These are phyloP conservation scores for Ophiostoma tasmaniense DNA, from an alignment of 2,329 filamentous ascomycete species.

Conservation along the genomic window DNA sequence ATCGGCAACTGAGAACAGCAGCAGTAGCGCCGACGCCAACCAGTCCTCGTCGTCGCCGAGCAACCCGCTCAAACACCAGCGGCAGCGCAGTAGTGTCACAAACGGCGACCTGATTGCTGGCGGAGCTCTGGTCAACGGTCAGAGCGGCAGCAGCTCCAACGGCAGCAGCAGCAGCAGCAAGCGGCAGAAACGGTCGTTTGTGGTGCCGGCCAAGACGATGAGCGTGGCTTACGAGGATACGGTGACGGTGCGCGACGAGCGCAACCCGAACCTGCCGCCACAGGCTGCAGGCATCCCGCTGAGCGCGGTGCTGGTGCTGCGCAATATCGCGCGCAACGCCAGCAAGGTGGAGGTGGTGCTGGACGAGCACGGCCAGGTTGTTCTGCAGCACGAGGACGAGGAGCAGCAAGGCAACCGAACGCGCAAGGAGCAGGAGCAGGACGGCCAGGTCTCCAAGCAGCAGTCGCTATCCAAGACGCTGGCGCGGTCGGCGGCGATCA, in stretches of 20 bases:
- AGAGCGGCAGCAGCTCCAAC: neutral
- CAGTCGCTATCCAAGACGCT: constrained; percentile 6
- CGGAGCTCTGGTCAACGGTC: neutral
- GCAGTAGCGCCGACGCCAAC: constrained; percentile 10
- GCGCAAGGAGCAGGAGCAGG: constrained; percentile 11
- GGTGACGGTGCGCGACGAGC: constrained; percentile 46
- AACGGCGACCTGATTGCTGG: constrained; percentile 24
- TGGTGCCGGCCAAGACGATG: constrained; percentile 49
- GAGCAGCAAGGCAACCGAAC: constrained; percentile 43
- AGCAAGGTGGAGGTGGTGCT: constrained; percentile 45
- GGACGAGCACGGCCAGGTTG: constrained; percentile 14
- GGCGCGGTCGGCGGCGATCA: neutral
- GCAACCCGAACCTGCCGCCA: constrained; percentile 46
- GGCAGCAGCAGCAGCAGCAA: constrained; percentile 21
- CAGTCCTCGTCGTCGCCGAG: neutral
- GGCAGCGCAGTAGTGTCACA: constrained; percentile 21
- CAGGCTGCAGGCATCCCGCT: constrained; percentile 72
- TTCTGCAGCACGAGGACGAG: constrained; percentile 24
- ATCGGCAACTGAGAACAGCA: neutral
- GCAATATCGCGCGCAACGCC: constrained; percentile 66
- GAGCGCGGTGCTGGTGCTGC: constrained; percentile 65
- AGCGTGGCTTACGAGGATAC: constrained; percentile 49
- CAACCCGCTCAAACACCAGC: constrained; percentile 19
- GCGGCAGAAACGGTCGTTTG: constrained; percentile 36
- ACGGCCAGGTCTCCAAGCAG: neutral